Conservation (phyloP, 192 early-diverging fungal species). For the Entomortierella parvispora region DNA sequence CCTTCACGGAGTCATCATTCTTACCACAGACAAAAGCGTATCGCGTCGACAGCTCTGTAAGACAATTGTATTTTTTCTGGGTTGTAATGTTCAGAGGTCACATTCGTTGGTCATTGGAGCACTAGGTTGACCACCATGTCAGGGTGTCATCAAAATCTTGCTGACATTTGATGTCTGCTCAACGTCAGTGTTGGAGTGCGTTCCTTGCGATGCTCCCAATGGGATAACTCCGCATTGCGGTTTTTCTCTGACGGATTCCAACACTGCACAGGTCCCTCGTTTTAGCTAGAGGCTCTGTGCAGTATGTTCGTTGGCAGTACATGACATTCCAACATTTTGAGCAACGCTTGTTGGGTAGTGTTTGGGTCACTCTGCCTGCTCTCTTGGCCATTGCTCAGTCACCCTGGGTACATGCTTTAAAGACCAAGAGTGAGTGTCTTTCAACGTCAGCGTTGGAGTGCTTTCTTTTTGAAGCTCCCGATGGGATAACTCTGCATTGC, state of each 20-base stretch:
- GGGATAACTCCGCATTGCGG: constrained; percentile 22
- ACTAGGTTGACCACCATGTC: constrained; percentile 43
- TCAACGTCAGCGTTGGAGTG: constrained; percentile 29
- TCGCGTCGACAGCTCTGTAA: too few relatives aligned
- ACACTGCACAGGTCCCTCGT: constrained; percentile 24
- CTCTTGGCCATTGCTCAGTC: too few relatives aligned
- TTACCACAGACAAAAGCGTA: too few relatives aligned
- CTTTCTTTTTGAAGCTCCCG: constrained; percentile 21
- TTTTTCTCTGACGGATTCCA: constrained; percentile 19
- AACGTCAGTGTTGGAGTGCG: constrained; percentile 30
- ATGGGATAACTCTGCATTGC: constrained; percentile 23
- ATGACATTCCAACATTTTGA: too few relatives aligned
- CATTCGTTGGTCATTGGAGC: constrained; percentile 15
- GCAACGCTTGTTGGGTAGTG: too few relatives aligned
- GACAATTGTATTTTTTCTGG: too few relatives aligned
- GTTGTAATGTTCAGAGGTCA: too few relatives aligned
- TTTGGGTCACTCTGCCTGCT: too few relatives aligned
- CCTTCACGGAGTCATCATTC: too few relatives aligned
- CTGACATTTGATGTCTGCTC: constrained; percentile 20
- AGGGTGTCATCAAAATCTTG: constrained; percentile 7
- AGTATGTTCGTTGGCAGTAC: constrained; percentile 16
- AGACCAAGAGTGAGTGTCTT: not conserved
- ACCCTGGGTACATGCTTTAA: not conserved
- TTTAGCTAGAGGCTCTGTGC: constrained; percentile 24
- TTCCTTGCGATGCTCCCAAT: constrained; percentile 19